Base-by-base conservation (phyloP, 352 stramenopile genomes). In the Blastocystis sp. region DNA sequence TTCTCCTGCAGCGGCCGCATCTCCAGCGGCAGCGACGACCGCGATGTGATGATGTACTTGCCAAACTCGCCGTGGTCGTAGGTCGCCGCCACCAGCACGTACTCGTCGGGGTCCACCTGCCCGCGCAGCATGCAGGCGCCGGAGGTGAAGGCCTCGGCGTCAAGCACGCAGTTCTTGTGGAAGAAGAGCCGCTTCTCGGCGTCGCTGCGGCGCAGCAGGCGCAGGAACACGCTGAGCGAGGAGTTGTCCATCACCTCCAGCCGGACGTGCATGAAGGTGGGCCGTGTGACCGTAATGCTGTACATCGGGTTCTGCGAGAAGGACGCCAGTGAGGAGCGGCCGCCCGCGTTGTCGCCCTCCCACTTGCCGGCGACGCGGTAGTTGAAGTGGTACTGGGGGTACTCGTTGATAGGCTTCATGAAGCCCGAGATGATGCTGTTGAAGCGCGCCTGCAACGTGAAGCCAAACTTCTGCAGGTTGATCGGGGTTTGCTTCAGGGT, bases 311-410 rank as follows among this genome's bases (percentile, higher is more conserved):
- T 84, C 0, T 17, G 7, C 3, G 34, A 38, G 60, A 59, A 84
- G 2, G 34, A 69, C 21, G 21, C 11, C 1, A 57, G 21, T 0
- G 74, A 84, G 6, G 38, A 38, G 43, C 61, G 28, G 6, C 74
- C 74, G 19, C 48, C 54, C 34, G 14, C 28, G 66, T 84, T 84
- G 28, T 34, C 57, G 40, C 34, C 21, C 17, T 84, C 48, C 74
- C 74, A 84, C 45, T 54, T 59, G 6, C 74, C 74, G 10, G 45
- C 74, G 21, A 69, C 74, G 17, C 74, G 74, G 9, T 10, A 57
- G 42, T 28, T 38, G 45, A 84, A 84, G 38, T 84, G 74, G 48
- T 84, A 84, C 74, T 84, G 45, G 9, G 74, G 54, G 38, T 68
- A 84, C 24, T 84, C 74, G n/a, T 34, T 69, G 24, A 84, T 69